A percentile compares a stretch with the other conserved stretches of the same genome.
These are phyloP conservation scores for Sugiyamaella novakii DNA, from an alignment of 1,139 yeast species.

Conservation along the genomic window DNA sequence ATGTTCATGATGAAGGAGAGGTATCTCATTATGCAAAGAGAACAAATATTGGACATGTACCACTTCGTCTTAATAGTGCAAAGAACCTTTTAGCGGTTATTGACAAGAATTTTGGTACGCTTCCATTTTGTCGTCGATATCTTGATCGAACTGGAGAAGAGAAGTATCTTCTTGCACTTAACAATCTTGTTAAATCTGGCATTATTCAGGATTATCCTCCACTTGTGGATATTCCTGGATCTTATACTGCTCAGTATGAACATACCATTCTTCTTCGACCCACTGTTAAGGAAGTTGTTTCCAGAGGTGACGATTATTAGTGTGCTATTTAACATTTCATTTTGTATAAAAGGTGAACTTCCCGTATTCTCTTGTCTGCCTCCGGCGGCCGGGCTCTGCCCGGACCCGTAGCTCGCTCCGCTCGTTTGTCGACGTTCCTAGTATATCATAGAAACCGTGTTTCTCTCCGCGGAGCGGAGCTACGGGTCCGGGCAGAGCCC, in stretches of 20 bases:
- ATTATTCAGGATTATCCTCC: conserved; percentile 96
- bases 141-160: conserved; percentile 91
- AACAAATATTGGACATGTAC: conserved; percentile 51
- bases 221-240: conserved; percentile 77
- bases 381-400: conserved; percentile 13
- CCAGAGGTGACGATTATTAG: conserved; percentile 90
- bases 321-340: too few relatives aligned
- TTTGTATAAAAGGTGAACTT: neutral
- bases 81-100: conserved; percentile 66
- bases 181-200: conserved; percentile 82
- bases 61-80: conserved; percentile 66
- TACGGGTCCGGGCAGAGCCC: conserved; percentile 7
- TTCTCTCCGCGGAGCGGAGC: neutral
- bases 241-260: conserved; percentile 94
- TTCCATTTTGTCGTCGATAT: conserved; percentile 96
- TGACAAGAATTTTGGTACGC: conserved; percentile 81
- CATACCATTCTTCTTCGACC: conserved; percentile 92
- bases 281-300: conserved; percentile 88
- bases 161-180: conserved; percentile 85
- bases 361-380: conserved; percentile 1
- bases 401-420: neutral
- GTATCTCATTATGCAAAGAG: conserved; percentile 87
- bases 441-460: too few relatives aligned
- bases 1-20: conserved; percentile 84
- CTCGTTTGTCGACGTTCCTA: neutral